A percentile compares a stretch with the other conserved stretches of the same genome.
Evolutionary conservation across 176 grass and related monocot species (phyloP).

Genomic region (Puccinellia tenuiflora): DNA sequence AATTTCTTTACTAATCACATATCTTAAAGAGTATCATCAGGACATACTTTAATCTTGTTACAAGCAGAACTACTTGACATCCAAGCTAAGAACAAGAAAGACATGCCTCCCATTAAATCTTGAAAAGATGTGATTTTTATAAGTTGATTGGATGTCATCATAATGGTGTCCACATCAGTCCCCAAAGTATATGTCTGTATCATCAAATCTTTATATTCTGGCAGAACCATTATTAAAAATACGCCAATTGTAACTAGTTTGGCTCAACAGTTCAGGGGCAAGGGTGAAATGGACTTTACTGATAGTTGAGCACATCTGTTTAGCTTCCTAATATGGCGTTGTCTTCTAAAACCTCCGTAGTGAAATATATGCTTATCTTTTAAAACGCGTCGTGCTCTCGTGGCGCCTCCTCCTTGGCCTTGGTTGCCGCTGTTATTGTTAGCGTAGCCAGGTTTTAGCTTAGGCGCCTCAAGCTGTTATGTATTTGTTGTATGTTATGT

Average conservation of each 20-base stretch:
- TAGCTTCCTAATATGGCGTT: neutral
- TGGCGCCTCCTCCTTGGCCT: no score
- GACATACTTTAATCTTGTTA: neutral
- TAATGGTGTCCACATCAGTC: neutral
- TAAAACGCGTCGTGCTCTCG: no score
- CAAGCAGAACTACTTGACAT: neutral
- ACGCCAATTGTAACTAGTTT: neutral
- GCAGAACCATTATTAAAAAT: no score
- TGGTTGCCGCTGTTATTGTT: no score
- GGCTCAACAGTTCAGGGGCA: neutral
- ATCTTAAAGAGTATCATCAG: neutral
- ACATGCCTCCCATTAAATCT: no score
- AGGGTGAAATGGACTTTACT: neutral
- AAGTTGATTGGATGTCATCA: neutral
- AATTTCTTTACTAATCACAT: conserved; percentile 15
- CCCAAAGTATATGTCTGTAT: neutral
- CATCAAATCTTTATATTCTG: neutral
- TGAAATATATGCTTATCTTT: neutral
- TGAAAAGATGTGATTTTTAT: neutral
- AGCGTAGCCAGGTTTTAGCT: no score
- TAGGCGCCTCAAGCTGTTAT: no score
- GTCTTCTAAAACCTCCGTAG: neutral
- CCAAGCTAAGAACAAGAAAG: neutral
- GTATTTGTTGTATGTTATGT: no score
- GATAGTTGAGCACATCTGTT: neutral